phyloP scores from a whole-genome alignment of 139 green algal species.

The Gonium pectorale region DNA sequence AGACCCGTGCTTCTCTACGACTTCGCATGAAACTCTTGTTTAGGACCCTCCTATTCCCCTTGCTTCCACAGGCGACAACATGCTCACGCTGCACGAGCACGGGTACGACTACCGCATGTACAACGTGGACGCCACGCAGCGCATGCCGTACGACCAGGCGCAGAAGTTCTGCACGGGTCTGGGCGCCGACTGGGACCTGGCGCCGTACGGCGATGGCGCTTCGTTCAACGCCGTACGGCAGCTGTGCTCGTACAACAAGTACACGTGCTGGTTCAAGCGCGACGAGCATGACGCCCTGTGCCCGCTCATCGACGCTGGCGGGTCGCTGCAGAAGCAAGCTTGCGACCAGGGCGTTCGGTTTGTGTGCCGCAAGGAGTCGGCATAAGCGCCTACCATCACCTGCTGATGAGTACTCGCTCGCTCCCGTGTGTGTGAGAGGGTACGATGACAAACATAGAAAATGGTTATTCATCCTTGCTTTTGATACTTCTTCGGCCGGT shows the following conservation, averaged over 20 bases:
- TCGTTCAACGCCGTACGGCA: background rate
- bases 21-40: too few species aligned
- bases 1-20: too few species aligned
- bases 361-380: background rate
- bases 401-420: too few species aligned
- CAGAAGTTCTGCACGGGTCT: background rate
- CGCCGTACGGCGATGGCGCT: background rate
- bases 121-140: background rate
- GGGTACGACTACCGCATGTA: constrained; percentile 1
- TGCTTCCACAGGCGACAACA: background rate
- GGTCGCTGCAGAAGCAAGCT: background rate
- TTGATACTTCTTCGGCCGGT: too few species aligned
- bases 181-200: background rate
- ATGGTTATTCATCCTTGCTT: too few species aligned
- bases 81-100: background rate
- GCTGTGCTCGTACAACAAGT: background rate
- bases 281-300: background rate
- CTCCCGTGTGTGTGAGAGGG: too few species aligned
- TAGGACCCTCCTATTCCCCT: too few species aligned
- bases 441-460: too few species aligned
- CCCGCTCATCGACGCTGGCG: background rate
- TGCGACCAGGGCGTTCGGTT: background rate
- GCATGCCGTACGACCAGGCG: background rate
- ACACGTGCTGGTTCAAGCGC: background rate
- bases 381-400: too few species aligned